Percentiles rank a stretch among this genome's conserved stretches.
phyloP scores from a whole-genome alignment of 140 eudicot genomes.

The Senecio squalidus region DNA sequence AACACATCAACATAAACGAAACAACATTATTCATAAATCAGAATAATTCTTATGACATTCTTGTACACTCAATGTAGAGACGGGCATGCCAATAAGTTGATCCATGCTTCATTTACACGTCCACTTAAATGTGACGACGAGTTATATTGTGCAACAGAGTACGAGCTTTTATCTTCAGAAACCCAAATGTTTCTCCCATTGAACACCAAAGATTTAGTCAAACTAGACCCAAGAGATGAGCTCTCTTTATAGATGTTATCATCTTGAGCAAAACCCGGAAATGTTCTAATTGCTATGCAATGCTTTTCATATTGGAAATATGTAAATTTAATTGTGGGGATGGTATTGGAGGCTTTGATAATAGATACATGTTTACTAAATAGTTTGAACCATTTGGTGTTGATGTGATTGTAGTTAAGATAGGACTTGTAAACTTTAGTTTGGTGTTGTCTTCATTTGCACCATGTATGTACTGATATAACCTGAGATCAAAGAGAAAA shows the following conservation, averaged over 20 bases:
- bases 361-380: slow-evolving; percentile 26
- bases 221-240: slow-evolving; percentile 8
- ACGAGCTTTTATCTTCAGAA: slow-evolving; percentile 17
- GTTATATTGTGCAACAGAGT: slow-evolving; percentile 32
- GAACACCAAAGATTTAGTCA: background rate
- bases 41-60: background rate
- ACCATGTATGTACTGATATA: slow-evolving; percentile 46
- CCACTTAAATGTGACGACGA: slow-evolving; percentile 25
- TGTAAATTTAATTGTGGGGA: slow-evolving; percentile 23
- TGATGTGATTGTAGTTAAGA: slow-evolving; percentile 23
- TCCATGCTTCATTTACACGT: slow-evolving; percentile 40
- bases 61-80: background rate
- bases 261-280: slow-evolving; percentile 42
- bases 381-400: background rate
- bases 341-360: slow-evolving; percentile 30
- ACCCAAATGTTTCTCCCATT: slow-evolving; percentile 12
- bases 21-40: background rate
- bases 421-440: slow-evolving; percentile 25
- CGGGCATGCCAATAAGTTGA: slow-evolving; percentile 20
- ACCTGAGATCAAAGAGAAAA: slow-evolving; percentile 18
- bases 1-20: background rate
- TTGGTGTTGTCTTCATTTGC: slow-evolving; percentile 23
- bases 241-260: slow-evolving; percentile 21
- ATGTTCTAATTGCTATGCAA: slow-evolving; percentile 31
- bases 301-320: slow-evolving; percentile 18